These are phyloP conservation scores for Maudiozyma barnettii DNA, from an alignment of 805 yeast genomes.

Conservation along the genomic window DNA sequence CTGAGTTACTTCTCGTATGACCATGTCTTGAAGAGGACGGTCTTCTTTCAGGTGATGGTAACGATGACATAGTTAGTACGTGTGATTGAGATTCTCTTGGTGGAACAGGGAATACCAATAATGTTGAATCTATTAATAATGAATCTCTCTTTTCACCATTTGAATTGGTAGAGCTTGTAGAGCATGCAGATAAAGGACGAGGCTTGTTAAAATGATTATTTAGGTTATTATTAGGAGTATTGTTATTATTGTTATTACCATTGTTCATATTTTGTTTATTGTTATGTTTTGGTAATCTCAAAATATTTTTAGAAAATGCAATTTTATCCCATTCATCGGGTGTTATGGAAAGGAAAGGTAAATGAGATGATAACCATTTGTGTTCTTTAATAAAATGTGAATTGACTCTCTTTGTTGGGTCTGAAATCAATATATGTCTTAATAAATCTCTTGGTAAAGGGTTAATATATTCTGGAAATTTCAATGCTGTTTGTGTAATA, in stretches of 20 bases:
- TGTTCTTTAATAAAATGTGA: slow-evolving; percentile 68
- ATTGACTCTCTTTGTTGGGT: slow-evolving; percentile 67
- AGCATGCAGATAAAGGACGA: slow-evolving; percentile 26
- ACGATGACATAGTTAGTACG: slow-evolving; percentile 41
- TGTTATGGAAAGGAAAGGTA: slow-evolving; percentile 74
- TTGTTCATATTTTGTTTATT: slow-evolving; percentile 6
- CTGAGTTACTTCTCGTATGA: slow-evolving; percentile 34
- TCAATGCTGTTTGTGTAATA: slow-evolving; percentile 81
- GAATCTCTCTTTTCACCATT: slow-evolving; percentile 34
- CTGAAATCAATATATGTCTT: slow-evolving; percentile 71
- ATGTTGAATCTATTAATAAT: slow-evolving; percentile 26
- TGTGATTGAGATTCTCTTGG: slow-evolving; percentile 62
- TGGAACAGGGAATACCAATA: slow-evolving; percentile 45
- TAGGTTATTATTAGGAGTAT: slow-evolving; percentile 1
- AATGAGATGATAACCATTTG: slow-evolving; percentile 79
- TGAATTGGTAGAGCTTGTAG: slow-evolving; percentile 34
- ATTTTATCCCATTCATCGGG: slow-evolving; percentile 84
- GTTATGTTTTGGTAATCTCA: slow-evolving; percentile 10
- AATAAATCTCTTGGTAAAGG: slow-evolving; percentile 88
- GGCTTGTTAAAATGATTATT: background rate
- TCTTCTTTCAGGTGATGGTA: slow-evolving; percentile 23
- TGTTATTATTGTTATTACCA: background rate
- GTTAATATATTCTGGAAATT: slow-evolving; percentile 88
- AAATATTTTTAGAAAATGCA: slow-evolving; percentile 9
- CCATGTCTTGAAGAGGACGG: slow-evolving; percentile 9